Evolutionary conservation across 768 basidiomycete genomes (phyloP), one percentile per base, ranked within the genome.

Genomic region (Phlegmacium glaucopus): DNA sequence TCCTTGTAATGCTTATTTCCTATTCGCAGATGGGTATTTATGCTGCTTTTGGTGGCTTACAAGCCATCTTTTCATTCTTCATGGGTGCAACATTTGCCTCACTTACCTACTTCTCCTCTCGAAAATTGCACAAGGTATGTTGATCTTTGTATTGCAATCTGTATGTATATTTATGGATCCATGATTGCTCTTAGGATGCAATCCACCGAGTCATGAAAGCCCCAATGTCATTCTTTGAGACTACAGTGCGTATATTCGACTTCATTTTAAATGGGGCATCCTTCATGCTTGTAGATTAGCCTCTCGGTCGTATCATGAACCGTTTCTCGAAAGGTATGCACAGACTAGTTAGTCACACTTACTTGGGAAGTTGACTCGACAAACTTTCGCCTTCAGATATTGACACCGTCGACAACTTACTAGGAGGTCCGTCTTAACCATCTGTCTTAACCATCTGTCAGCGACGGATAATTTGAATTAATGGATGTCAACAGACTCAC

Each of bases 191-290:
- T 25, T 13, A 85, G 82, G 67, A 65, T 50, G 82, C 88, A 5
- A 78, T 89, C 45, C 66, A 71, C 7, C 79, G 84, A 16, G 78
- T 93, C 40, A 79, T 94, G 77, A 79, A 83, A 61, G 89, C 90
- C 1, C 91, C 91, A 0, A 92, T 90, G 85, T 82, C 81, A 6
- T 94, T 92, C 70, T 94, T 92, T 60, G 93, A 94, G 60, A 92
- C 85, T 1, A 90, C 87, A 4, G 83, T 84, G 57, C 56, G 72
- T 58, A 29, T 37, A 12, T 13, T 18, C 35, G 9, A 16, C 16
- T 17, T 40, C 10, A 29, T 22, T 7, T 28, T 26, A n/a, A 39
- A n/a, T 17, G 7, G 8, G 16, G 16, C 47, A 36, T 17, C 30
- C 45, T 15, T 45, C 52, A 47, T 47, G 47, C 18, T 51, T 38